Conservation (phyloP, 495 filamentous ascomycete genomes). For the Aspergillus egyptiacus region DNA sequence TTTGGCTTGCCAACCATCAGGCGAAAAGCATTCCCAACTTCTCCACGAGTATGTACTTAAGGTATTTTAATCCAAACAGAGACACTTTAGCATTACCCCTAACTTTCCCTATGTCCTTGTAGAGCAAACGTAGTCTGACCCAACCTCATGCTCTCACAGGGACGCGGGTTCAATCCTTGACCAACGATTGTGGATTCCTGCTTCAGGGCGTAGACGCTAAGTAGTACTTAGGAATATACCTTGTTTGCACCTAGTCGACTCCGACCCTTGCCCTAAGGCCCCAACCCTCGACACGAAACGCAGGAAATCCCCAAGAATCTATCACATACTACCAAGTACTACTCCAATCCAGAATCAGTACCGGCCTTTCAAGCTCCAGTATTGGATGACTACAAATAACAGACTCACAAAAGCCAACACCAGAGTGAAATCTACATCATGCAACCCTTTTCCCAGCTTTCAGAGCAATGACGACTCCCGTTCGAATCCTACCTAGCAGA, state of each 20-base stretch:
- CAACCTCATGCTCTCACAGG: no score
- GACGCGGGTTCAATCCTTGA: no score
- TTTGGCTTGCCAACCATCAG: neutral
- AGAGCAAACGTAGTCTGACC: no score
- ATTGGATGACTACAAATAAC: no score
- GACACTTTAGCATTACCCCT: slow-evolving; percentile 5
- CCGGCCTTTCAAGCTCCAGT: neutral
- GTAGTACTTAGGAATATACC: no score
- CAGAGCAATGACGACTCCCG: neutral
- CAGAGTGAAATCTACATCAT: neutral
- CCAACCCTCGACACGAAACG: no score
- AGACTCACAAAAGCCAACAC: neutral
- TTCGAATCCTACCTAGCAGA: neutral
- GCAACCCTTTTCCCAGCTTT: neutral
- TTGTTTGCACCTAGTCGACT: no score
- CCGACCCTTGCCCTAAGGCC: no score
- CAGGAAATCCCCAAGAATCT: no score
- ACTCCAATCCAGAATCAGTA: neutral
- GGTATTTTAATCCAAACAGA: slow-evolving; percentile 29
- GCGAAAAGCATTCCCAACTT: slow-evolving; percentile 16
- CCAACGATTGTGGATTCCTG: no score
- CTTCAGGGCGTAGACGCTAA: no score
- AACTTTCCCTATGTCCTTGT: neutral
- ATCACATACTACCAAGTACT: no score
- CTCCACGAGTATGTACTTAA: slow-evolving; percentile 23